phyloP scores from a whole-genome alignment of 352 stramenopile species.

The Phytopythium aichiense region DNA sequence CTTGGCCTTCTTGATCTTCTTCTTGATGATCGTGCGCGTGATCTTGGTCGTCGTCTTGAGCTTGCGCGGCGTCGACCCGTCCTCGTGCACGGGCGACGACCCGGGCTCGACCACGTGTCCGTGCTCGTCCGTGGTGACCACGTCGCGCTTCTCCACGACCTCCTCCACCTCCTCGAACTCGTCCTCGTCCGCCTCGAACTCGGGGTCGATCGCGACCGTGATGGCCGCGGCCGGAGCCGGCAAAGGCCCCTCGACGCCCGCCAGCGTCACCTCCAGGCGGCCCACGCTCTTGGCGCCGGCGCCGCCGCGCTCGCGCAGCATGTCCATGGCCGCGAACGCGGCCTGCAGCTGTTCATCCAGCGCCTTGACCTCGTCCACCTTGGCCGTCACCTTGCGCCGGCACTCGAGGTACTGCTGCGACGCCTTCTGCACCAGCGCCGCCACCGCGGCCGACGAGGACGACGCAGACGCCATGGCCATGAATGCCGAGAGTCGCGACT shows the following conservation, averaged over 20 bases:
- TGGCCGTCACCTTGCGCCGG: constrained; percentile 69
- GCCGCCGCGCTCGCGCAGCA: constrained; percentile 31
- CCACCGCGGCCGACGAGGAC: constrained; percentile 40
- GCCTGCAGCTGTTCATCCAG: constrained; percentile 70
- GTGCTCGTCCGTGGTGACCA: constrained; percentile 43
- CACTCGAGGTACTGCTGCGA: constrained; percentile 83
- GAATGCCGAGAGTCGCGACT: too few species aligned
- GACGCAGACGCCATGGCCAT: constrained; percentile 38
- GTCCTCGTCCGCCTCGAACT: constrained; percentile 62
- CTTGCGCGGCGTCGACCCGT: constrained; percentile 24
- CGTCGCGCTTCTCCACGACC: constrained; percentile 49
- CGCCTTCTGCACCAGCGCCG: constrained; percentile 67
- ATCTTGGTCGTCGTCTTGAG: constrained; percentile 62
- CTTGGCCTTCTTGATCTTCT: constrained; percentile 56
- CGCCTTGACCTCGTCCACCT: constrained; percentile 74
- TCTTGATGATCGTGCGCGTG: constrained; percentile 46
- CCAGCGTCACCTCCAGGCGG: constrained; percentile 58
- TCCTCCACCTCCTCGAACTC: constrained; percentile 50
- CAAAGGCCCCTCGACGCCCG: constrained; percentile 49
- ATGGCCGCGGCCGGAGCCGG: constrained; percentile 53
- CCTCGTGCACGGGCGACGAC: constrained; percentile 26
- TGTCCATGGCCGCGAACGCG: constrained; percentile 69
- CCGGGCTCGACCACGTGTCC: constrained; percentile 43
- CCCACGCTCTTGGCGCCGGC: constrained; percentile 64
- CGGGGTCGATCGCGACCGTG: constrained; percentile 64